Evolutionary conservation across 2,329 filamentous ascomycete genomes (phyloP).

Genomic region (Colletotrichum truncatum): DNA sequence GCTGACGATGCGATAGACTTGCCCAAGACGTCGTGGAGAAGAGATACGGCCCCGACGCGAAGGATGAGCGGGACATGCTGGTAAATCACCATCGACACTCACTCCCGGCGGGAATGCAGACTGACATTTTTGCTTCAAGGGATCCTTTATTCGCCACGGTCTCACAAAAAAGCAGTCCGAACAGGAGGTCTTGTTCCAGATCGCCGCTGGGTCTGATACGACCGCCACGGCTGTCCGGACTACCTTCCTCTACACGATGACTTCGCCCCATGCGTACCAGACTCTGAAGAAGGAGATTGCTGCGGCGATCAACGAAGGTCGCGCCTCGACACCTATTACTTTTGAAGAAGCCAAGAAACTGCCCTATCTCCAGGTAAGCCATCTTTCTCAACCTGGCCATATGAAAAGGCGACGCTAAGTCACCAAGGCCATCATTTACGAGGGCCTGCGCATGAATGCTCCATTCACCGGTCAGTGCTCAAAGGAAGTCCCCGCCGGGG

Average conservation of each 20-base stretch:
- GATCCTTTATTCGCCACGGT: constrained; percentile 52
- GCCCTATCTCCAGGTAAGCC: constrained; percentile 52
- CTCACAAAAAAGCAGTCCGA: constrained; percentile 37
- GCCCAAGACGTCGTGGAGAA: constrained; percentile 44
- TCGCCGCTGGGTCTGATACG: constrained; percentile 54
- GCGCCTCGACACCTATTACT: constrained; percentile 38
- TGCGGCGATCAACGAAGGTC: constrained; percentile 41
- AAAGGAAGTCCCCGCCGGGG: constrained; percentile 38
- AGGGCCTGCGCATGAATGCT: constrained; percentile 50
- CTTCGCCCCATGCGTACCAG: constrained; percentile 51
- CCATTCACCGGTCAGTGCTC: constrained; percentile 39
- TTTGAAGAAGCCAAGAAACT: constrained; percentile 39
- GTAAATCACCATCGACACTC: background rate
- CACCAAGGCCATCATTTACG: constrained; percentile 53
- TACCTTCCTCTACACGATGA: constrained; percentile 58
- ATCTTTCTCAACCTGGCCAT: constrained; percentile 37
- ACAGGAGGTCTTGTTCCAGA: constrained; percentile 43
- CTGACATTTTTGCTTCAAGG: constrained; percentile 3
- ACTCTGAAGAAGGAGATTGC: constrained; percentile 57
- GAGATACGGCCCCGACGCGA: constrained; percentile 37
- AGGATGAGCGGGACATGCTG: constrained; percentile 45
- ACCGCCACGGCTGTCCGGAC: constrained; percentile 59
- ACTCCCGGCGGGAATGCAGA: fast-evolving
- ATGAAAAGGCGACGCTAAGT: constrained; percentile 27
- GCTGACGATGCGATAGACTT: constrained; percentile 31